Conservation (phyloP, 768 basidiomycete species). For the Collybia nuda region DNA sequence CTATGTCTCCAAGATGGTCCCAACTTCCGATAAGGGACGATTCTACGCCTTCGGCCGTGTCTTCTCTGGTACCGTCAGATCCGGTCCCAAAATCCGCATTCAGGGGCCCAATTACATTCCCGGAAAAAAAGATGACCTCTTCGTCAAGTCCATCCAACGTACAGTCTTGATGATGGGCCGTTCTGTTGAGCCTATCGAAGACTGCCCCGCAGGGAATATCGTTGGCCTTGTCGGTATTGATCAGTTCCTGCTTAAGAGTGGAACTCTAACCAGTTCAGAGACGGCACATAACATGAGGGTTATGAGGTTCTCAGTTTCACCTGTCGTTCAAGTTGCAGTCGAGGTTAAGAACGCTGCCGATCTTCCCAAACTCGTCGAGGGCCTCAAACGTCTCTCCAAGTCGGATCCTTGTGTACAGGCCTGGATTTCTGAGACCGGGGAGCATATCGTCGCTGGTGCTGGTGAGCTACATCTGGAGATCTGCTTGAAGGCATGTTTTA, state of each 20-base stretch:
- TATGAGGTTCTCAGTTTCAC: constrained; percentile 99
- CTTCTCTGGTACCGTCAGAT: constrained; percentile 95
- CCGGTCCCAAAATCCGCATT: constrained; percentile 98
- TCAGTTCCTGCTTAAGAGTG: constrained; percentile 99
- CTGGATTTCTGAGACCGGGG: constrained; percentile 87
- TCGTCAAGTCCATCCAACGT: constrained; percentile 96
- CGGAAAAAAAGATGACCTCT: constrained; percentile 97
- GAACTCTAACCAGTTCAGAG: constrained; percentile 95
- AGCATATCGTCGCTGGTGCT: constrained; percentile 98
- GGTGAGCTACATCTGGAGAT: constrained; percentile 99
- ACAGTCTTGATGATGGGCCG: constrained; percentile 99
- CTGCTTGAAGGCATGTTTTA: constrained; percentile 80
- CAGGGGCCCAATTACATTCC: constrained; percentile 99
- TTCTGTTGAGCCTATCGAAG: constrained; percentile 95
- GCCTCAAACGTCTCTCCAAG: constrained; percentile 99
- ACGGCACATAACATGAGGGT: constrained; percentile 99
- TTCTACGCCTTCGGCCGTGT: constrained; percentile 99
- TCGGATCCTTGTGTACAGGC: constrained; percentile 99
- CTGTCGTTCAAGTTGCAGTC: constrained; percentile 97
- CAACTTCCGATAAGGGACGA: constrained; percentile 98
- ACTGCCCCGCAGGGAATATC: constrained; percentile 98
- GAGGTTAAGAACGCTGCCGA: constrained; percentile 99
- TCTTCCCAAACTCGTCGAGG: constrained; percentile 98
- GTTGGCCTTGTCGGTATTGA: constrained; percentile 98
- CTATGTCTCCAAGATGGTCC: constrained; percentile 99